Evolutionary conservation across 495 filamentous ascomycete genomes (phyloP), one percentile per base, ranked within the genome.

Genomic region (Neurospora sp.): DNA sequence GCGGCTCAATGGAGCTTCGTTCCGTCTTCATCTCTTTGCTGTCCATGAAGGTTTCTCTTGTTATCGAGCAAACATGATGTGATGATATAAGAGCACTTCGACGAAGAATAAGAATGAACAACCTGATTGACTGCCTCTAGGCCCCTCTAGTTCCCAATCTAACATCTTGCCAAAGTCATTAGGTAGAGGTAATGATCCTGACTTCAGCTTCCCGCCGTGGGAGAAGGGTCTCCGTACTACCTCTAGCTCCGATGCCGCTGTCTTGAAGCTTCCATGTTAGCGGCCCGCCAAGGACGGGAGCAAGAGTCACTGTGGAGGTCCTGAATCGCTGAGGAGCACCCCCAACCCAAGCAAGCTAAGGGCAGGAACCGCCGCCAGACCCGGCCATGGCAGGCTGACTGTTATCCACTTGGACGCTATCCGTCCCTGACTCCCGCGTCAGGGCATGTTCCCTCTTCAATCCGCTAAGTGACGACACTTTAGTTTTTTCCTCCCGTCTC

Each of bases 401-500:
- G 54, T 66, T 62, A 62, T 31, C 54, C 23, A 62, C 23, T 62
- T 31, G 54, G 12, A 27, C 20, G 54, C 49, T 62, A 62, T 62
- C 54, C 54, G 54, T 31, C 23, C 54, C 20, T 31, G 23, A 62
- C 54, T 62, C 54, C 54, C 54, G 23, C 1, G 54, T 31, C 54
- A 23, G 54, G 20, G 2, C 54, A 60, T 60, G 49, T 60, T 60
- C 49, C 20, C 49, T 60, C 54, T 27, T 66, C 54, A 66, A 66
- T 66, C 31, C 54, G 54, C 54, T 41, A 70, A 71, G 69, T 54
- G 39, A 73, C 72, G 70, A 75, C 72, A 70, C n/a, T 23, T 18
- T 40, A 11, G 35, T 37, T 49, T 46, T 70, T 73, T 69, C 35
- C 54, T 41, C 39, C 49, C 54, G 7, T 69, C 69, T 39, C 39